Conservation (phyloP, 1,284 basidiomycete genomes). For the Ceratobasidium papillatum region DNA sequence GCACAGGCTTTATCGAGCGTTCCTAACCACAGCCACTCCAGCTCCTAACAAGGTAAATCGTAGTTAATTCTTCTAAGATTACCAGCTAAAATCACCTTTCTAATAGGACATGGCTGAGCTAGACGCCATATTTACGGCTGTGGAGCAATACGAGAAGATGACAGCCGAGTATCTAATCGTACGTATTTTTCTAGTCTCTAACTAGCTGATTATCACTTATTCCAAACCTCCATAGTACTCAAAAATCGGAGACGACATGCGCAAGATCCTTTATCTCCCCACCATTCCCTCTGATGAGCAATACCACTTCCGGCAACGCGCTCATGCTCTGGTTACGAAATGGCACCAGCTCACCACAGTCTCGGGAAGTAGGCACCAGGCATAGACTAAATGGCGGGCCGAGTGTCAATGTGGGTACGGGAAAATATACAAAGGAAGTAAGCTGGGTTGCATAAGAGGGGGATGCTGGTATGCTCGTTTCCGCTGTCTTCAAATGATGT, state of each 20-base stretch:
- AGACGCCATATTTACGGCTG: conserved; percentile 80
- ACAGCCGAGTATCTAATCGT: conserved; percentile 85
- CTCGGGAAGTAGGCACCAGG: no score
- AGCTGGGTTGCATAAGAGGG: no score
- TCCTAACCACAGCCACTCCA: conserved; percentile 70
- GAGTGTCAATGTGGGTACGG: no score
- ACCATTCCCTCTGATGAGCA: conserved; percentile 84
- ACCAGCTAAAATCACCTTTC: conserved; percentile 1
- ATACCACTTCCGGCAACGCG: conserved; percentile 86
- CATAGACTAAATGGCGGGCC: no score
- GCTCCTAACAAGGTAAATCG: conserved; percentile 64
- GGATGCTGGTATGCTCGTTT: no score
- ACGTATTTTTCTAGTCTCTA: conserved; percentile 48
- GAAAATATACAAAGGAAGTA: no score
- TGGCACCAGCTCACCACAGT: conserved; percentile 65
- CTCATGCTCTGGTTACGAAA: conserved; percentile 74
- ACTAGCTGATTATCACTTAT: not conserved
- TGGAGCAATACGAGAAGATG: conserved; percentile 86
- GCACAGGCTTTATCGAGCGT: conserved; percentile 89
- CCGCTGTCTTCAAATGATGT: no score
- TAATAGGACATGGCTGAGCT: conserved; percentile 78
- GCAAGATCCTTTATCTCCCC: conserved; percentile 81
- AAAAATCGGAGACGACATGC: conserved; percentile 99
- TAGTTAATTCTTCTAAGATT: conserved; percentile 26
- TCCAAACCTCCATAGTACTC: conserved; percentile 70